Evolutionary conservation across 306 rosid genomes (phyloP), one percentile per base, ranked within the genome.

Genomic region (Ammopiptanthus mongolicus): DNA sequence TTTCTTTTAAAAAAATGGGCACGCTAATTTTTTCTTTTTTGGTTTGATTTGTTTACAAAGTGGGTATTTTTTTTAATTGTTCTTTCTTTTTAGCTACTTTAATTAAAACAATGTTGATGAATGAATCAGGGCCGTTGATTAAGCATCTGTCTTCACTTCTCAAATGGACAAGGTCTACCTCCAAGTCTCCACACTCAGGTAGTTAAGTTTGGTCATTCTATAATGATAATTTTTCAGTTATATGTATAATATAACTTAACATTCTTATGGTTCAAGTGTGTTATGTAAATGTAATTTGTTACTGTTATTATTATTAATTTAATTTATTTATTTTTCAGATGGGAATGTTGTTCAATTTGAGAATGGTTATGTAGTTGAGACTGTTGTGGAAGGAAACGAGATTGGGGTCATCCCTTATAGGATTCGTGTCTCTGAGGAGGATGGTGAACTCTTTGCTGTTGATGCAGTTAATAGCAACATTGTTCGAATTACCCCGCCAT

Each of bases 281-380:
- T 21, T 21, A 51, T 12, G 21, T 41, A 11, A 22, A 21, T 83
- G 52, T 63, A 5, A 25, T 61, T 66, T 71, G 52, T 18, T 44
- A 8, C 19, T 86, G 48, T 2, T 44, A 13, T 39, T 8, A 8
- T 8, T 37, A 2, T 37, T 37, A 8, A 1, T 39, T 44, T 67
- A 23, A n/a, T 57, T 75, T 77, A 1, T 39, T 31, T 67, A n/a
- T 25, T 57, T 75, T 75, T 47, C 96, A 95, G 99, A 90, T 84
- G 97, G 85, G 74, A 89, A 89, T 86, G 84, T 86, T 84, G 81
- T 92, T 80, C 99, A 90, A 44, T 95, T 90, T 81, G 97, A 95
- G 91, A 78, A 85, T 87, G 99, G 99, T 73, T 92, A 95, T 80
- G 84, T 92, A 21, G 99, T 95, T 76, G 99, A 95, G 87, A 92